Evolutionary conservation across 2,329 filamentous ascomycete species (phyloP).

Genomic region (Phoma sp.): DNA sequence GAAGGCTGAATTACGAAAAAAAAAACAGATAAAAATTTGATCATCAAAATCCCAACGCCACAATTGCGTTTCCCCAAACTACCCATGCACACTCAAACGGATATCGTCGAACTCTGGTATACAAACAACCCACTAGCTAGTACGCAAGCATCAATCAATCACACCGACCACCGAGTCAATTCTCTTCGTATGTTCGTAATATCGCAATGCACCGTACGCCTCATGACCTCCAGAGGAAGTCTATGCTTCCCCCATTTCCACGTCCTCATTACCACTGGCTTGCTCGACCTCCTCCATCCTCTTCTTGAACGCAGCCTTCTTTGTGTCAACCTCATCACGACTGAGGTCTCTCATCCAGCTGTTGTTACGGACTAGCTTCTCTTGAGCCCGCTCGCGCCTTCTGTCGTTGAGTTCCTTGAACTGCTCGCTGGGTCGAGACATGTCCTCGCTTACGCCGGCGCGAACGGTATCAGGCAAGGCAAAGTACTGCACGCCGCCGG

Average conservation of each 20-base stretch:
- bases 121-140: conserved; percentile 4
- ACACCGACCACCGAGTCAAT: neutral
- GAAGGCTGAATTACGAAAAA: neutral
- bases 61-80: conserved; percentile 9
- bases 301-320: conserved; percentile 47
- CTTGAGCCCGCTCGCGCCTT: conserved; percentile 48
- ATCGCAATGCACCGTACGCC: conserved; percentile 8
- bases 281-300: conserved; percentile 35
- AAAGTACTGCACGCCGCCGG: conserved; percentile 48
- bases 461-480: conserved; percentile 48
- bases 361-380: conserved; percentile 54
- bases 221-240: neutral
- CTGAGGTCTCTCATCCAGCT: conserved; percentile 55
- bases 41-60: conserved; percentile 10
- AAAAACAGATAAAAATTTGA: neutral
- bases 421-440: conserved; percentile 42
- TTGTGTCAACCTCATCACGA: conserved; percentile 55
- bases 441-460: conserved; percentile 43
- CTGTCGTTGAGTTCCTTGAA: conserved; percentile 36
- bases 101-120: conserved; percentile 7
- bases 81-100: conserved; percentile 9
- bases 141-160: conserved; percentile 1
- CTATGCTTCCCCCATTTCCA: conserved; percentile 42
- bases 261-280: conserved; percentile 33
- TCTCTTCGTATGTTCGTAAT: conserved; percentile 6